Evolutionary conservation across 2,329 filamentous ascomycete species (phyloP).

Genomic region (Xylaria sp.): DNA sequence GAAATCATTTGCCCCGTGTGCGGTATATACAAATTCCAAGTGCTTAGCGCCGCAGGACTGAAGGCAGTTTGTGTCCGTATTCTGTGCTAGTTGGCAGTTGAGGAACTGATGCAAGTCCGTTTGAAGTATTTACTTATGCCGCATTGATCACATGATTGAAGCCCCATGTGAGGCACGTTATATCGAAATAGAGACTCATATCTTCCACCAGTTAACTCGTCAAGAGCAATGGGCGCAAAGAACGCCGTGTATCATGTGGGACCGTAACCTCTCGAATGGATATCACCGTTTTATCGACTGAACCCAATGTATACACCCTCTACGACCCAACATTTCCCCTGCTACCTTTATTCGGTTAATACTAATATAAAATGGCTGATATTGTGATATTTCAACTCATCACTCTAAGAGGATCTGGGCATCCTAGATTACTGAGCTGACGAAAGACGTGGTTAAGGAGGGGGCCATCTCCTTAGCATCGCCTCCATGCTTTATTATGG

Average conservation of each 20-base stretch:
- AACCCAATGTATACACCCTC: background rate
- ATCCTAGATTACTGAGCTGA: constrained; percentile 70
- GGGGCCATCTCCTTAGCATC: constrained; percentile 60
- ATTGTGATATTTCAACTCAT: constrained; percentile 63
- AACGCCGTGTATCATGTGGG: too few relatives aligned
- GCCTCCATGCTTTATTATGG: constrained; percentile 63
- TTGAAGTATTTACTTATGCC: background rate
- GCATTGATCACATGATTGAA: background rate
- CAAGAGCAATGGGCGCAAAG: background rate
- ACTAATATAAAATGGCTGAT: background rate
- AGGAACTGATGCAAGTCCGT: constrained; percentile 25
- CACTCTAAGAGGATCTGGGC: constrained; percentile 75
- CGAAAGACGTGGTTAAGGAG: constrained; percentile 64
- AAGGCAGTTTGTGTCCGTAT: constrained; percentile 22
- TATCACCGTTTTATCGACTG: too few relatives aligned
- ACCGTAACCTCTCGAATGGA: too few relatives aligned
- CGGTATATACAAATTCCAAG: background rate
- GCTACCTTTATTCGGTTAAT: background rate
- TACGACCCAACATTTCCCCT: too few relatives aligned
- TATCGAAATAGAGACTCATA: background rate
- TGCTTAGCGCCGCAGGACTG: background rate
- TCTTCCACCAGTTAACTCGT: background rate
- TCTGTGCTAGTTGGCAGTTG: constrained; percentile 17
- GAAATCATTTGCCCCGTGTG: background rate
- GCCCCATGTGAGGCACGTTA: background rate